Evolutionary conservation across 495 filamentous ascomycete genomes (phyloP).

Genomic region (Chlorociboria aeruginascens): DNA sequence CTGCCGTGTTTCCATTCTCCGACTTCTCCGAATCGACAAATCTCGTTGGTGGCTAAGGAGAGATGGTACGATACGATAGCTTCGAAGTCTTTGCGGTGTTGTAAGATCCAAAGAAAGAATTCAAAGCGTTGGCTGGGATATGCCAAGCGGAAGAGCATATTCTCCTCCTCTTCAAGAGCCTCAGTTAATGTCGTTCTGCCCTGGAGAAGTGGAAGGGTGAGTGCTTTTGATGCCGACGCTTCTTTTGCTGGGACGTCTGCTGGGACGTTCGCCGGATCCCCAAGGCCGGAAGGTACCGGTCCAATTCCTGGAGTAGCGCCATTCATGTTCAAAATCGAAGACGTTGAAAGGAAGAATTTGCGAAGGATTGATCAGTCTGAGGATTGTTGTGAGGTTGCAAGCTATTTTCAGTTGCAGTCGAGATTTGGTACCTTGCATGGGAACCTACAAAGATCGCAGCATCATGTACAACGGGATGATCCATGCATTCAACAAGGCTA

Average conservation of each 20-base stretch:
- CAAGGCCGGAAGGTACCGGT: not conserved
- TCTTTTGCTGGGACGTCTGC: not conserved
- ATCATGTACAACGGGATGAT: not conserved
- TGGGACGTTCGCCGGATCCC: not conserved
- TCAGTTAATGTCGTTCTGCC: not conserved
- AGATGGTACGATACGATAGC: slow-evolving; percentile 20
- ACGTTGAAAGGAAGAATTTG: too few relatives aligned
- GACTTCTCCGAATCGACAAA: slow-evolving; percentile 19
- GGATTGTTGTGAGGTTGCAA: too few relatives aligned
- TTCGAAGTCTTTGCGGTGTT: slow-evolving; percentile 14
- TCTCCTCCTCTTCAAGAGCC: slow-evolving; percentile 1
- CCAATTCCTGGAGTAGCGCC: too few relatives aligned
- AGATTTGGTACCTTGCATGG: not conserved
- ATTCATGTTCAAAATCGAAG: too few relatives aligned
- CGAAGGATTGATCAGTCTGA: too few relatives aligned
- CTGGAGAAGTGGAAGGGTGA: not conserved
- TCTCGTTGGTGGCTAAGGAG: slow-evolving; percentile 4
- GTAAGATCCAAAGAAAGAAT: slow-evolving; percentile 7
- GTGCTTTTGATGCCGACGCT: not conserved
- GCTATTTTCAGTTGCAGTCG: not conserved
- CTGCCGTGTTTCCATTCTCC: slow-evolving; percentile 25
- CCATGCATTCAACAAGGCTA: too few relatives aligned
- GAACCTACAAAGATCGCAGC: not conserved
- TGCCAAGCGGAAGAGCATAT: slow-evolving; percentile 1
- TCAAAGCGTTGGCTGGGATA: slow-evolving; percentile 1